Evolutionary conservation across 106 monocot species (phyloP).

Genomic region (Dioscorea zingiberensis): DNA sequence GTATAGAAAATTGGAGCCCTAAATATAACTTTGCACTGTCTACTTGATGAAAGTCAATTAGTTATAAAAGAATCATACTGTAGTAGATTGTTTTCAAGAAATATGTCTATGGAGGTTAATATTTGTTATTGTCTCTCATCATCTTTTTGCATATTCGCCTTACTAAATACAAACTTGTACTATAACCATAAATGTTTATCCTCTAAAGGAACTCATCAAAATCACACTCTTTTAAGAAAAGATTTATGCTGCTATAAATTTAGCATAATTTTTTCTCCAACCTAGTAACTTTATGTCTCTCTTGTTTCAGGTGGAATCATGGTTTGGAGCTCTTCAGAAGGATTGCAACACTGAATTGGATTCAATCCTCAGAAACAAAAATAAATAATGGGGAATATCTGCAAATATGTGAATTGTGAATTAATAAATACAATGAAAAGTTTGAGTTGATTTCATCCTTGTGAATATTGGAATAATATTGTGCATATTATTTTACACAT

Average conservation of each 20-base stretch:
- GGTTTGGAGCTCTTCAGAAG: constrained; percentile 32
- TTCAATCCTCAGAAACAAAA: neutral
- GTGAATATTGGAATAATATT: neutral
- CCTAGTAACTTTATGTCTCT: neutral
- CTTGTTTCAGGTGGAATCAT: constrained; percentile 53
- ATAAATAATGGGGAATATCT: neutral
- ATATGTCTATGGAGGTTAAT: too few species aligned
- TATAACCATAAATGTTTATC: neutral
- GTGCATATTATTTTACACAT: neutral
- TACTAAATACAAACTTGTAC: too few species aligned
- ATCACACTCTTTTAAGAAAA: neutral
- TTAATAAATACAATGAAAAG: neutral
- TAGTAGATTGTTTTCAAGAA: too few species aligned
- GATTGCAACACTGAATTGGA: constrained; percentile 28
- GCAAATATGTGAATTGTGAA: neutral
- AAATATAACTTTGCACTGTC: too few species aligned
- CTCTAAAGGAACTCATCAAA: neutral
- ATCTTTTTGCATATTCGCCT: too few species aligned
- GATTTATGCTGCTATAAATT: neutral
- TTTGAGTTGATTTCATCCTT: neutral
- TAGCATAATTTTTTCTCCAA: neutral
- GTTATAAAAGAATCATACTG: too few species aligned
- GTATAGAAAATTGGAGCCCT: too few species aligned
- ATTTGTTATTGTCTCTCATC: too few species aligned
- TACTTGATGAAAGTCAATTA: too few species aligned